These are phyloP conservation scores for Penicillium crystallinum DNA, from an alignment of 495 filamentous ascomycete species.

Conservation along the genomic window DNA sequence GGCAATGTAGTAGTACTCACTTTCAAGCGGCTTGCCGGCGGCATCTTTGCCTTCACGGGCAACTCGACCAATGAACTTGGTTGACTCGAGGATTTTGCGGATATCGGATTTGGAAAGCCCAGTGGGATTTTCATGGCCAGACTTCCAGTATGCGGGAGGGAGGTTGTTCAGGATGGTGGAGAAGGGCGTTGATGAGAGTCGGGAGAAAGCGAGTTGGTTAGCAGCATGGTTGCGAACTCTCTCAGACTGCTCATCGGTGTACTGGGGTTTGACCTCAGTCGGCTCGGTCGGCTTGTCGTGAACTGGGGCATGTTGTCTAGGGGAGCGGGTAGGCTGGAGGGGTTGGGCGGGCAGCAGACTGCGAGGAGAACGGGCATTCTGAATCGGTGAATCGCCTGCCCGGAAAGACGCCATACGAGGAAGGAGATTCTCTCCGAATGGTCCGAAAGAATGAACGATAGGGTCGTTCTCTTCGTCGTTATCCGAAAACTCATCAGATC, in stretches of 20 bases:
- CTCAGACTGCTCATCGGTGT: conserved; percentile 32
- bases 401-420: conserved; percentile 71
- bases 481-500: conserved; percentile 63
- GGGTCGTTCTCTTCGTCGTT: conserved; percentile 91
- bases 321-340: conserved; percentile 36
- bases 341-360: conserved; percentile 28
- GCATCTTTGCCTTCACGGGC: conserved; percentile 91
- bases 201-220: conserved; percentile 95
- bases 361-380: conserved; percentile 30
- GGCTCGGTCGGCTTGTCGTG: conserved; percentile 21
- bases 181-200: conserved; percentile 86
- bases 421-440: conserved; percentile 76
- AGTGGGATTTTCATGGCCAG: conserved; percentile 34
- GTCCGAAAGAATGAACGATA: conserved; percentile 82
- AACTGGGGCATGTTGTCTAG: conserved; percentile 25
- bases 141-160: conserved; percentile 57
- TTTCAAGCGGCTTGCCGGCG: conserved; percentile 87
- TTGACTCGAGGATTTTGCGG: conserved; percentile 62
- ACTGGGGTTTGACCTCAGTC: conserved; percentile 29
- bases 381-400: conserved; percentile 51
- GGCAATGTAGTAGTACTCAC: conserved; percentile 96
- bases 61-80: conserved; percentile 80
- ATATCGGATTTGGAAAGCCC: conserved; percentile 58
- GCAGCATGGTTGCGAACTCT: conserved; percentile 69
- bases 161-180: conserved; percentile 82